phyloP scores from a whole-genome alignment of 495 filamentous ascomycete species.

The Lichina pygmaea region DNA sequence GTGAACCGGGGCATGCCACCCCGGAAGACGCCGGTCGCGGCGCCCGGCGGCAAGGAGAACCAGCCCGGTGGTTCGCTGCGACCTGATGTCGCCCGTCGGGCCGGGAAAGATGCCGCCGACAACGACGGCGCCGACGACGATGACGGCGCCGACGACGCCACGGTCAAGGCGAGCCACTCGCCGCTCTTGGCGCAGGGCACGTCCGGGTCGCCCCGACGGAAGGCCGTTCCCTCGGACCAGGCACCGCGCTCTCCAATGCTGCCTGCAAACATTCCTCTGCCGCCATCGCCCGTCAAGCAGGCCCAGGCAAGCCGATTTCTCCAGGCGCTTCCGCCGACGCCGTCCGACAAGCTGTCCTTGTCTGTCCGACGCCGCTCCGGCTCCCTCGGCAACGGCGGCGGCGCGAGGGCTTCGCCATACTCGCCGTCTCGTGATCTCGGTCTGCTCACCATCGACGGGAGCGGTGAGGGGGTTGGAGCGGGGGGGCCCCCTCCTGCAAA shows the following conservation, averaged over 20 bases:
- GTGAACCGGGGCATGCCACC: conserved; percentile 3
- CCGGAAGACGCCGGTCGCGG: conserved; percentile 56
- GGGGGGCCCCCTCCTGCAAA: too few species aligned
- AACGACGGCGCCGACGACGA: conserved; percentile 1
- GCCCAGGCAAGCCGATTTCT: background rate
- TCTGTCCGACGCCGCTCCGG: background rate
- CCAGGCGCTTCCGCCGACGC: background rate
- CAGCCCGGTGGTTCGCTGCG: background rate
- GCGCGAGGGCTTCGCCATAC: background rate
- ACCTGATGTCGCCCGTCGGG: conserved; percentile 15
- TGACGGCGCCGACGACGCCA: background rate
- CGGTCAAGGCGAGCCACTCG: conserved; percentile 1
- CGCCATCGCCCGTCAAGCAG: conserved; percentile 20
- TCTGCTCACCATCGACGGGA: background rate
- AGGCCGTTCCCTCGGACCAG: conserved; percentile 17
- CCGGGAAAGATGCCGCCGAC: conserved; percentile 7
- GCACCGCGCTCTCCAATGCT: conserved; percentile 21
- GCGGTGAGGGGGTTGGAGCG: background rate
- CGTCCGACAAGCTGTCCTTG: background rate
- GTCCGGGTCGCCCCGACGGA: conserved; percentile 26
- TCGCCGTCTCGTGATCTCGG: background rate
- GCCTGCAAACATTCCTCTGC: conserved; percentile 29
- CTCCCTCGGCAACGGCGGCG: background rate
- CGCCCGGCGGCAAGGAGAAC: conserved; percentile 13
- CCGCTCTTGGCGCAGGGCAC: background rate